Base-by-base conservation (phyloP, 2,329 filamentous ascomycete genomes). In the Pseudogymnoascus destructans region DNA sequence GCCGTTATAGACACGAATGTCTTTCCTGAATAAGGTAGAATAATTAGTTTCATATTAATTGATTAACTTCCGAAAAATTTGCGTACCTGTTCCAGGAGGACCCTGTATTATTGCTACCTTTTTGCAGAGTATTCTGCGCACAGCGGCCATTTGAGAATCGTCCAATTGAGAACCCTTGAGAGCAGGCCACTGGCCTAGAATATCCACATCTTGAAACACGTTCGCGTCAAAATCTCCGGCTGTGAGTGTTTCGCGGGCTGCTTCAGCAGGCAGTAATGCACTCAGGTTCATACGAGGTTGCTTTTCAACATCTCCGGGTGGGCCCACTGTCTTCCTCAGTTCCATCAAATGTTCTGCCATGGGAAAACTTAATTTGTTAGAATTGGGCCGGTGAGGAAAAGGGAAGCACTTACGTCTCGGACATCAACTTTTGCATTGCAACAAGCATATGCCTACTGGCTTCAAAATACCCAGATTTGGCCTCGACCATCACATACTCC, bases 51-150 rank as follows among this genome's bases (percentile, higher is more conserved):
- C 15, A n/a, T 9, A 21, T 9, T 15, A 23, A 35, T 21, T 56
- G 23, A 17, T 11, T 15, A 23, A 19, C 11, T 23, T 30, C 4
- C 4, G 8, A n/a, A n/a, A n/a, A 9, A 35, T 56, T 23, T 33
- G 8, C 17, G 19, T 56, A 42, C 84, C 84, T 1, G 83, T 86
- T 4, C 83, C 84, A 7, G 67, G 60, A 8, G 90, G 90, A 0
- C 91, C 91, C 72, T 95, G 91, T 0, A 95, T 72, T 30, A 95
- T 82, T 0, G 88, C 81, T 1, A 95, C 66, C 52, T 81, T 79
- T 59, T 82, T 86, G 0, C 84, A 86, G 0, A 93, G 71, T 61
- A 95, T 90, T 1, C 81, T 75, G 13, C 78, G 72, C 0, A 93
- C 75, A 0, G 89, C 89, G 2, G 72, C 69, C 38, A 82, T 76